Base-by-base conservation (phyloP, 805 yeast genomes). In the Barnettozyma populi region DNA sequence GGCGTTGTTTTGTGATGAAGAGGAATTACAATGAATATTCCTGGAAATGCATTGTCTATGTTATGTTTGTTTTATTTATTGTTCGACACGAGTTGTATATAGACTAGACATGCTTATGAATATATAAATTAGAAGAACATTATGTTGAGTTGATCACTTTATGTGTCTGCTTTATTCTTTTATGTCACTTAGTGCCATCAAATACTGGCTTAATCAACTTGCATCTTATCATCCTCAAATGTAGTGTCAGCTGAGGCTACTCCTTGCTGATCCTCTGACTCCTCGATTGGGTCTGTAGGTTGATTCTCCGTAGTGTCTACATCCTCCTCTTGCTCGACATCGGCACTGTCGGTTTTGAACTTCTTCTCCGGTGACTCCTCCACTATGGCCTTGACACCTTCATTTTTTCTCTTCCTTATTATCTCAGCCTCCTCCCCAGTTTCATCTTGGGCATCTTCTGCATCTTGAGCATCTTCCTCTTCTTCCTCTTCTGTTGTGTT, bases 201-300 rank as follows among this genome's bases (percentile, higher is more conserved):
- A 16, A 16, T n/a, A 10, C 5, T 20, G 37, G 23, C 14, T 18
- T 18, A 35, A 23, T 55, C 63, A 7, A 53, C 49, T 34, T 61
- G 63, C 54, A 54, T 54, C 21, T 48, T 51, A 35, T 62, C 61
- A 23, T 55, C 59, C 7, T 57, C 63, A 1, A 51, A 38, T 2
- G 59, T 54, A 3, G 44, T 48, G 32, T 52, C 9, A 19, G 32
- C 24, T 29, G 21, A 20, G 34, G 20, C 42, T 11, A 40, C 45
- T 7, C 19, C 19, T 13, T 18, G 25, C 11, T 43, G 42, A 1
- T 29, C n/a, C 25, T 25, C 38, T 16, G 42, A 16, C 11, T 41
- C 27, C 24, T 37, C 40, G 18, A 36, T 36, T 21, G 40, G 40
- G 10, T 19, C 41, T 10, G 16, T 24, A 29, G 32, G 32, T 6